Base-by-base conservation (phyloP, 495 filamentous ascomycete genomes). In the Penicillium psychrofluorescens region DNA sequence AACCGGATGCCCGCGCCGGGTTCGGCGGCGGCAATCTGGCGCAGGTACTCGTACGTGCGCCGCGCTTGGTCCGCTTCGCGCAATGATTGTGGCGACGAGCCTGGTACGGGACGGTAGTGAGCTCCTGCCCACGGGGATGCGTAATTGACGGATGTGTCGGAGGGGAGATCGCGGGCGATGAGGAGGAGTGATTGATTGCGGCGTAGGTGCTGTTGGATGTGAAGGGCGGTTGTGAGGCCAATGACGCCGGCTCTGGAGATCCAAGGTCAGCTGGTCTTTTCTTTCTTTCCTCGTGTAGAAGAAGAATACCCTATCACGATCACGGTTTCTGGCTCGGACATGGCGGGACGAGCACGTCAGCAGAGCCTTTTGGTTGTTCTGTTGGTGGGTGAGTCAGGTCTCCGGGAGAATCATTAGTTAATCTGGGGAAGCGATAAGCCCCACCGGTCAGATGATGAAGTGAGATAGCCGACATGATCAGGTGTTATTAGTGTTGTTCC, bases 71-170 rank as follows among this genome's bases (percentile, higher is more conserved):
- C 54, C 38, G 76, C 72, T 48, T 80, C 77, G 22, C 62, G 64
- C 4, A 56, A 36, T n/a, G 55, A 44, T 37, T 71, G 68, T 7
- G 62, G 48, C 0, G 64, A 59, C 1, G 59, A 51, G 2, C 73
- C 74, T 0, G 76, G 74, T 2, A 81, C 63, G 10, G 72, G 74
- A 4, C 79, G 72, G 62, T 80, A 78, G 54, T 78, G 79, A 7
- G 76, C 80, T 44, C 80, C 80, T n/a, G 70, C 80, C 80, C 79
- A 84, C 8, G 77, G 73, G 6, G 79, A 81, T 41, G 79, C 74
- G 62, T 75, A 84, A 68, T 84, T 75, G 51, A 80, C 67, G 32
- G 79, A 75, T 11, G 59, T 67, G 41, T 60, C 54, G 44, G 55
- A 44, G 30, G 80, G 79, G 44, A 81, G 74, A 55, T 82, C 75